A percentile compares a stretch with the other conserved stretches of the same genome.
Evolutionary conservation across 257 asterid species (phyloP).

Genomic region (Ocimum tenuiflorum): DNA sequence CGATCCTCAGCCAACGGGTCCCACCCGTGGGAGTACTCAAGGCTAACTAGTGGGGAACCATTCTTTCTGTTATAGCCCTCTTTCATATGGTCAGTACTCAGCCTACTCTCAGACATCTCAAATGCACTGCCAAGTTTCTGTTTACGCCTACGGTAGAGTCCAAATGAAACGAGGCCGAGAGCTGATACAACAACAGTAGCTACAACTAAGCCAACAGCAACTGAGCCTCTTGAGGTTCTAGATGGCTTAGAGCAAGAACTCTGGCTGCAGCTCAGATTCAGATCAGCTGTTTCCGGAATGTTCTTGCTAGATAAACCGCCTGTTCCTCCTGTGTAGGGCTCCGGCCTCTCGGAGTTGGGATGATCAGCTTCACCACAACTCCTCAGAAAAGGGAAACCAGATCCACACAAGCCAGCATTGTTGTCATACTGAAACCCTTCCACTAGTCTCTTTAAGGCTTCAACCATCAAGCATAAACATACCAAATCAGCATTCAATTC

Average conservation of each 20-base stretch:
- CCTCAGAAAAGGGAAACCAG: constrained; percentile 51
- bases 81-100: constrained; percentile 39
- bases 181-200: constrained; percentile 36
- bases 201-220: constrained; percentile 49
- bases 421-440: constrained; percentile 66
- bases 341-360: constrained; percentile 40
- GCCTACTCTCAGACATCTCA: constrained; percentile 34
- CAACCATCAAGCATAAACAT: constrained; percentile 26
- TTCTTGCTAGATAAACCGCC: constrained; percentile 41
- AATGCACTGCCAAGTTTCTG: constrained; percentile 42
- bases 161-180: constrained; percentile 38
- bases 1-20: constrained; percentile 86
- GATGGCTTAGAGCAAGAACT: constrained; percentile 43
- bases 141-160: constrained; percentile 44
- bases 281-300: constrained; percentile 80
- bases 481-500: background rate
- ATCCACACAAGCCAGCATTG: constrained; percentile 74
- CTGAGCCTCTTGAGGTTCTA: constrained; percentile 52
- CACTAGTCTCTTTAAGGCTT: constrained; percentile 73
- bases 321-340: constrained; percentile 54
- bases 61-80: constrained; percentile 40
- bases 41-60: constrained; percentile 86
- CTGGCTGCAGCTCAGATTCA: constrained; percentile 57
- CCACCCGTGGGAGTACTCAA: constrained; percentile 88
- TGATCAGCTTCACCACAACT: constrained; percentile 39